A percentile compares a stretch with the other conserved stretches of the same genome.
Evolutionary conservation across 768 basidiomycete species (phyloP).

Genomic region (Gyrodon lividus): DNA sequence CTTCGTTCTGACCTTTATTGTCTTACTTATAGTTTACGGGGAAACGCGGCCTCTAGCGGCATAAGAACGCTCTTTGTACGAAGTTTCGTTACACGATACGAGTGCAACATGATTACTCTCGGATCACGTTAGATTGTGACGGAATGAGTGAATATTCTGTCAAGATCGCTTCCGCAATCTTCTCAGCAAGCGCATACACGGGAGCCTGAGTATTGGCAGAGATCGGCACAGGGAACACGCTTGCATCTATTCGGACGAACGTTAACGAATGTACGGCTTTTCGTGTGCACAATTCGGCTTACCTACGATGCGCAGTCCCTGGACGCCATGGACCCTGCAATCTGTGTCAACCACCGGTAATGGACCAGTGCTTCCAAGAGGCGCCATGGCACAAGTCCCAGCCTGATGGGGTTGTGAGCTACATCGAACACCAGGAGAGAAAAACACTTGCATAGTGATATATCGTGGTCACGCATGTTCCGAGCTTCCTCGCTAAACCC

Average conservation of each 20-base stretch:
- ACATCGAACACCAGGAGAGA: neutral
- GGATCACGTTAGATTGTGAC: no score
- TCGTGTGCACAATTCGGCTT: slow-evolving; percentile 25
- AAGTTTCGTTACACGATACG: neutral
- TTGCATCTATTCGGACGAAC: slow-evolving; percentile 26
- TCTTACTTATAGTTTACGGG: no score
- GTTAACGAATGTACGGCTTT: neutral
- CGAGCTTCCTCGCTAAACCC: neutral
- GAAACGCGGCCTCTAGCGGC: no score
- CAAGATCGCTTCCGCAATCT: slow-evolving; percentile 10
- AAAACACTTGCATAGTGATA: neutral
- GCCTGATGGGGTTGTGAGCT: neutral
- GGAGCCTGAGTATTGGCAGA: slow-evolving; percentile 35
- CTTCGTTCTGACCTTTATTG: no score
- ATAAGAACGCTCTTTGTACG: no score
- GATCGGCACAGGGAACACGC: slow-evolving; percentile 30
- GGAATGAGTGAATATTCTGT: slow-evolving; percentile 40
- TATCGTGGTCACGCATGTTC: neutral
- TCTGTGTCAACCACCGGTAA: neutral
- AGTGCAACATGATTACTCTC: no score
- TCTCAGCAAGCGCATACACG: slow-evolving; percentile 35
- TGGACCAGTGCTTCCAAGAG: neutral
- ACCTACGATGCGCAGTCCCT: neutral
- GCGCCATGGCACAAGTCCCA: neutral
- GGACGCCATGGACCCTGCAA: neutral